phyloP scores from a whole-genome alignment of 208 protist species.

The Trypanosoma cruzi region DNA sequence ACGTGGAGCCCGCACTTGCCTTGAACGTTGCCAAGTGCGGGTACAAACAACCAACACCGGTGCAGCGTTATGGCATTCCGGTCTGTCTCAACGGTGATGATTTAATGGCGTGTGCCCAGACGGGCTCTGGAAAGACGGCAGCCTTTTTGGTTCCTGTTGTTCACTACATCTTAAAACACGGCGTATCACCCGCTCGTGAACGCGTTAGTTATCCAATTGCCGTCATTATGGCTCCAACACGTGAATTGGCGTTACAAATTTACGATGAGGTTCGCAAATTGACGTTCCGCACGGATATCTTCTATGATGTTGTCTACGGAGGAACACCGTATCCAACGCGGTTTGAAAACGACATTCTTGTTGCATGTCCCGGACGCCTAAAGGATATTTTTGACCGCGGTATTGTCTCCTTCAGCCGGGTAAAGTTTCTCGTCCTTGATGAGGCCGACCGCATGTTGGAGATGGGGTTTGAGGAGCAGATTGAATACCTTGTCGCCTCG shows the following conservation, averaged over 20 bases:
- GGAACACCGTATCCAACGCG: conserved; percentile 95
- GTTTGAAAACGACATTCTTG: conserved; percentile 94
- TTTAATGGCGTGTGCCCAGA: conserved; percentile 99
- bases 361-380: conserved; percentile 92
- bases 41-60: conserved; percentile 97
- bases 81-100: conserved; percentile 93
- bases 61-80: conserved; percentile 98
- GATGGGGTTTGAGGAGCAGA: conserved; percentile 99
- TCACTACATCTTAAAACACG: conserved; percentile 93
- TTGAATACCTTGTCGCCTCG: conserved; percentile 96
- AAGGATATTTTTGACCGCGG: conserved; percentile 87
- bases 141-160: conserved; percentile 98
- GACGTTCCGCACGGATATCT: conserved; percentile 92
- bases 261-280: conserved; percentile 97
- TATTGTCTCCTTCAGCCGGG: conserved; percentile 79
- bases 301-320: conserved; percentile 97
- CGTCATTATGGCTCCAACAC: conserved; percentile 96
- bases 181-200: conserved; percentile 60
- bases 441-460: conserved; percentile 99
- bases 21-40: conserved; percentile 94
- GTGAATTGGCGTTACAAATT: conserved; percentile 97
- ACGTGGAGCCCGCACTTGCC: conserved; percentile 83
- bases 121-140: too few relatives aligned
- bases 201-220: conserved; percentile 67
- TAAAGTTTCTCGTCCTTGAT: conserved; percentile 97